Percentiles rank a stretch among this genome's conserved stretches.
These are phyloP conservation scores for Fusarium bulbicola DNA, from an alignment of 2,329 filamentous ascomycete species.

Conservation along the genomic window DNA sequence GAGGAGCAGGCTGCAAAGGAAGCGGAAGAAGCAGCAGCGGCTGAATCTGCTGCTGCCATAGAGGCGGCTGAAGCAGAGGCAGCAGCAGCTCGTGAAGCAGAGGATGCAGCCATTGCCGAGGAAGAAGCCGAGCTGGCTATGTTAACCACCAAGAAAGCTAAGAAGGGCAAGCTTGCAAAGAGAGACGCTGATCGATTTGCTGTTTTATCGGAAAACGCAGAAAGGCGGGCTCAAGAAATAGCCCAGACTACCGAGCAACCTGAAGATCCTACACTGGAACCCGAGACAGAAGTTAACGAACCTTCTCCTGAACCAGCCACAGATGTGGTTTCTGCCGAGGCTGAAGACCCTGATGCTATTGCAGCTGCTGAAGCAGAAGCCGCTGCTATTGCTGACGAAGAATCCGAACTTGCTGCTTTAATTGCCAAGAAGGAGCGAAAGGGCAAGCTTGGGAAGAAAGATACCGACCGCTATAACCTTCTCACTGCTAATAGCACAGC, in stretches of 20 bases:
- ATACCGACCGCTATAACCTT: conserved; percentile 54
- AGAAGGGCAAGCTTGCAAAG: conserved; percentile 26
- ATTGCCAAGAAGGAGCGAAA: conserved; percentile 58
- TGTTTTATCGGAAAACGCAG: conserved; percentile 21
- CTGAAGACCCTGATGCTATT: neutral
- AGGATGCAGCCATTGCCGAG: conserved; percentile 11
- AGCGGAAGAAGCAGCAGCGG: conserved; percentile 39
- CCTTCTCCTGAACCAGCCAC: conserved; percentile 11
- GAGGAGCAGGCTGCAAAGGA: conserved; percentile 36
- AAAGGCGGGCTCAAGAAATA: conserved; percentile 26
- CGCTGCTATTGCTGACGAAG: conserved; percentile 42
- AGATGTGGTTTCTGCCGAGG: conserved; percentile 12
- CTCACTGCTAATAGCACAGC: conserved; percentile 46
- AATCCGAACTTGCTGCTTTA: conserved; percentile 49
- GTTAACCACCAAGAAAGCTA: conserved; percentile 27
- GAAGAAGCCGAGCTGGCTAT: conserved; percentile 31
- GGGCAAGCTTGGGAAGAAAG: conserved; percentile 53
- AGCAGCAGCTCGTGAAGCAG: conserved; percentile 25
- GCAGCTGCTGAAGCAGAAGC: conserved; percentile 14
- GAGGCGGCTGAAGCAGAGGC: conserved; percentile 28
- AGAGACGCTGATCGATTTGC: conserved; percentile 31
- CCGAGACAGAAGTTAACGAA: conserved; percentile 20
- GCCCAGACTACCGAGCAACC: conserved; percentile 40
- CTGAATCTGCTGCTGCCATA: neutral
- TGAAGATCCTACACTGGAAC: conserved; percentile 2